Evolutionary conservation across 768 basidiomycete species (phyloP), one percentile per base, ranked within the genome.

Genomic region (Tricholoma sp.): DNA sequence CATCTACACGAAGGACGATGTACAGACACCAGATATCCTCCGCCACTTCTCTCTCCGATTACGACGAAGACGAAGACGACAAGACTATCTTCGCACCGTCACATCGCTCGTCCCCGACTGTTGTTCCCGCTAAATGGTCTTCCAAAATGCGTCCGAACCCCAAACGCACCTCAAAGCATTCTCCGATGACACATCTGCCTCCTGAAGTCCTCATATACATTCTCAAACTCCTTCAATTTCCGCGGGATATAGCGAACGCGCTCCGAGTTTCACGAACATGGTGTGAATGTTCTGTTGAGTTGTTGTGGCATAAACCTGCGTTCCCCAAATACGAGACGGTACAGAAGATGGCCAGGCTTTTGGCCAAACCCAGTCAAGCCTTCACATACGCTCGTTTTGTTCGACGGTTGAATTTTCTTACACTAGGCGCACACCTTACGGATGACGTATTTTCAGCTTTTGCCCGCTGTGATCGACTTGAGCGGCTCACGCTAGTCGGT

Each of bases 241-340:
- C 86, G 29, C 78, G 80, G 58, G 91, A 96, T 70, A 80, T 98
- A 49, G 83, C 88, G 61, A 76, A 79, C 61, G 80, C 83, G 39
- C 79, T 95, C 59, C 84, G 88, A 56, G 94, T 98, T 24, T 94
- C 86, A 18, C 85, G 91, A 57, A 80, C 84, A 24, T 99, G 96
- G 94, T 98, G 94, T 78, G 89, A 95, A 68, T 97, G 94, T 71
- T 86, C 93, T 29, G 94, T 95, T 43, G 92, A 98, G 71, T 81
- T 98, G 19, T 79, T 98, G 21, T 99, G 95, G 95, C 88, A 94
- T 71, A 89, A 91, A 65, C 95, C 95, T 18, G 77, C 78, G 54
- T 84, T 98, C 67, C 76, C 83, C 22, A 83, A 83, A 57, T 77
- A 84, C 56, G 73, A 79, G 55, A 86, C 88, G 35, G 81, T 97